Evolutionary conservation across 768 basidiomycete species (phyloP), one percentile per base, ranked within the genome.

Genomic region (Leccinum obscurum): DNA sequence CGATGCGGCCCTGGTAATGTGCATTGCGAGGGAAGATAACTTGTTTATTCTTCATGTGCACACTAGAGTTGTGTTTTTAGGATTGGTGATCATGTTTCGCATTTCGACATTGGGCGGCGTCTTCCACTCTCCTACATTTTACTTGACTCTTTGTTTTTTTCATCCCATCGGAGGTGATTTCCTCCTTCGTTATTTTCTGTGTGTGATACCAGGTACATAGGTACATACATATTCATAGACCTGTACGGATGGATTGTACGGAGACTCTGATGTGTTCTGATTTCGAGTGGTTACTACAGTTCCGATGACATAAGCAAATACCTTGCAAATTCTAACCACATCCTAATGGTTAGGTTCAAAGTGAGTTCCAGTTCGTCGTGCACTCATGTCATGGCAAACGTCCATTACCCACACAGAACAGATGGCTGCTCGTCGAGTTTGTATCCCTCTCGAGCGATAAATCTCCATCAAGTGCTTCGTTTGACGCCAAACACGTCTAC

Each of bases 381-480:
- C 17, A 15, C 10, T 0, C 20, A 4, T 41, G 39, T 10, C 39
- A n/a, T 41, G 39, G 39, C 17, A 41, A 41, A 41, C 39, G 8
- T 41, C 39, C 17, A n/a, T n/a, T 8, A n/a, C 4, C 8, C 9
- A 9, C 41, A 0, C 63, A 93, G 92, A 95, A 94, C 71, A 84
- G 93, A 39, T 94, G 93, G 90, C 75, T 95, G 11, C 84, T 96
- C 34, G 86, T 94, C 57, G 93, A 96, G 73, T 87, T 95, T 68
- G 82, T 95, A 39, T 76, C 81, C 1, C 71, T 83, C 9, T 71
- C 75, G 22, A 41, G 58, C 44, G 55, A 62, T 20, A 57, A 22
- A 57, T 53, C 57, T 60, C 51, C 56, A 24, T 28, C 34, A 34
- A 34, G 11, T 34, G 34, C 55, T 35, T 64, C 73, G 52, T 68